These are phyloP conservation scores for Pichia occidentalis DNA, from an alignment of 805 yeast species.

Conservation along the genomic window DNA sequence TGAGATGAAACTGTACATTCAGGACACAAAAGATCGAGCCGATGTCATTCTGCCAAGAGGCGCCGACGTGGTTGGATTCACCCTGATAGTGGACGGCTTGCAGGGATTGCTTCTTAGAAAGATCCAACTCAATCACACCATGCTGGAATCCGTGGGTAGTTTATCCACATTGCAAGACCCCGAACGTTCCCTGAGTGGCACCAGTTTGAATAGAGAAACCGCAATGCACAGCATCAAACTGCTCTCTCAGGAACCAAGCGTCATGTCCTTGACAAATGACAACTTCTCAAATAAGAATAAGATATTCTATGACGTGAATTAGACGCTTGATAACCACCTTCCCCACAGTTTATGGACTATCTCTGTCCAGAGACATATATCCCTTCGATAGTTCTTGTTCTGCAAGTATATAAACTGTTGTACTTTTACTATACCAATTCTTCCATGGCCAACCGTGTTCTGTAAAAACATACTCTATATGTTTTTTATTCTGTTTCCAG, in stretches of 20 bases:
- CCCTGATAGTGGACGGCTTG: constrained; percentile 60
- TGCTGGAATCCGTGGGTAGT: background rate
- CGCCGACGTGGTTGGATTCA: constrained; percentile 50
- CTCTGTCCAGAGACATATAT: too few species aligned
- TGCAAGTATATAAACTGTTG: too few species aligned
- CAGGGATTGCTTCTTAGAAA: constrained; percentile 30
- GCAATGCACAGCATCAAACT: constrained; percentile 13
- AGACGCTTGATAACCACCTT: too few species aligned
- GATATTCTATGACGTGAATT: constrained; percentile 25
- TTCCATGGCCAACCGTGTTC: too few species aligned
- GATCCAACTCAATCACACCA: constrained; percentile 8
- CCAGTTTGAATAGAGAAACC: constrained; percentile 9
- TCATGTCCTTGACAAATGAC: constrained; percentile 24
- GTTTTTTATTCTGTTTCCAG: too few species aligned
- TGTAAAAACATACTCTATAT: too few species aligned
- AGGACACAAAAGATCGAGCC: constrained; percentile 64
- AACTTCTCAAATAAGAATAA: constrained; percentile 24
- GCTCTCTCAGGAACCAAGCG: constrained; percentile 20
- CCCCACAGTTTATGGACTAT: too few species aligned
- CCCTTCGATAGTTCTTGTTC: too few species aligned
- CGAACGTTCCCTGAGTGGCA: constrained; percentile 5
- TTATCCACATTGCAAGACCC: background rate
- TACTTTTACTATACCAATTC: too few species aligned
- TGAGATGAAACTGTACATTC: constrained; percentile 61
- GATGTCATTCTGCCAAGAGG: constrained; percentile 73